Base-by-base conservation (phyloP, 768 basidiomycete species). In the Russula lepida region DNA sequence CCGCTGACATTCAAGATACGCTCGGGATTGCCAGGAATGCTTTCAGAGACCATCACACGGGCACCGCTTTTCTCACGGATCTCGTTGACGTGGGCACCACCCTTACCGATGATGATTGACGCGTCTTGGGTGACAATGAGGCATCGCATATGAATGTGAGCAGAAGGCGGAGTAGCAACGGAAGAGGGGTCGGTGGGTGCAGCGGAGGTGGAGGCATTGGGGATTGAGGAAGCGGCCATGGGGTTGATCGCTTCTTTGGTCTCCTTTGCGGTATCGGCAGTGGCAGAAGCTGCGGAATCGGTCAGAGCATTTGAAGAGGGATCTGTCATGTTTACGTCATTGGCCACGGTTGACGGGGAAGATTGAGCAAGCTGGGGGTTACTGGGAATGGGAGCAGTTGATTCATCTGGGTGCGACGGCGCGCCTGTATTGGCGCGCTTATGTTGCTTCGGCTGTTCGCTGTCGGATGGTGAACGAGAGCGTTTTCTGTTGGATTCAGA, bases 111-210 rank as follows among this genome's bases (percentile, higher is more conserved):
- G 77, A 98, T 98, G 75, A 99, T 95, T 57, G 92, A 95, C 13
- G 97, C 97, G 75, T 99, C 97, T 75, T 98, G 95, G 11, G 97
- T 98, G 68, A 99, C 97, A 71, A 99, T 99, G 69, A 99, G 79
- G 73, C 93, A 95, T 49, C 95, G 86, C 93, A 99, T 95, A 70
- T 95, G 89, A 68, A 99, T 99, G 74, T 84, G 85, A 33, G 88
- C 86, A 19, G 89, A 84, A 27, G 88, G 88, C 12, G 84, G 75
- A 2, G 82, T 72, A 11, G 76, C 66, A 6, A 75, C 68, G 2
- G 77, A 69, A 12, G 77, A 71, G 17, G 82, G 78, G 32, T 80
- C 78, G 13, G 83, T 81, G n/a, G 82, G 74, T 19, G 79, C 77
- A 25, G 79, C 78, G 13, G 81, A 79, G 6, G 78, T 79, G 43